Evolutionary conservation across 192 early-diverging fungal genomes (phyloP).

Genomic region (Thoreauomyces humboldtii): DNA sequence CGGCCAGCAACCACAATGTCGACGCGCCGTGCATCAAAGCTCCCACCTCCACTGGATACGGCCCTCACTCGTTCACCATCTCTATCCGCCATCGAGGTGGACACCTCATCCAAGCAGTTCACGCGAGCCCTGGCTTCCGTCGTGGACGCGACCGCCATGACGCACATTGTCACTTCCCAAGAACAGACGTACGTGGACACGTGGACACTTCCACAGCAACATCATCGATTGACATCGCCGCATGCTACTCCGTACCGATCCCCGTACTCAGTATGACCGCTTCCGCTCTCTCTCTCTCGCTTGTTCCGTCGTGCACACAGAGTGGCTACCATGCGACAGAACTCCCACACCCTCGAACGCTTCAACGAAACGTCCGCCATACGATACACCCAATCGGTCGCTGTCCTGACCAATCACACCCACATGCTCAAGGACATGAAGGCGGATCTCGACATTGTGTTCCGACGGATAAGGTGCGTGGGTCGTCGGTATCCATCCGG

Average conservation of each 20-base stretch:
- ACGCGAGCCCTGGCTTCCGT: conserved; percentile 7
- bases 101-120: background rate
- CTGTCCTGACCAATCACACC: conserved; percentile 32
- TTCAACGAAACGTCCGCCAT: background rate
- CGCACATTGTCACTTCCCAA: background rate
- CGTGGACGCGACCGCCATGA: conserved; percentile 3
- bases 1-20: too few species aligned
- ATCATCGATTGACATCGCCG: too few species aligned
- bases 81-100: too few species aligned
- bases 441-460: conserved; percentile 55
- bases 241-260: too few species aligned
- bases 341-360: background rate
- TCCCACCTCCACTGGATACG: too few species aligned
- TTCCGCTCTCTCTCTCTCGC: too few species aligned
- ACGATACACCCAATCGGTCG: background rate
- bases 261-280: too few species aligned
- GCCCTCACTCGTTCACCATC: too few species aligned
- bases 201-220: too few species aligned
- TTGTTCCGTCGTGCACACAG: too few species aligned
- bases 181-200: conserved; percentile 9
- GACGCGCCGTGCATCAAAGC: too few species aligned
- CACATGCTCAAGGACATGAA: conserved; percentile 55
- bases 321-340: background rate
- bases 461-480: conserved; percentile 50
- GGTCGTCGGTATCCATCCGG: too few species aligned